Percentiles rank a stretch among this genome's conserved stretches.
phyloP scores from a whole-genome alignment of 441 rosid genomes.

The Populus hybrid region DNA sequence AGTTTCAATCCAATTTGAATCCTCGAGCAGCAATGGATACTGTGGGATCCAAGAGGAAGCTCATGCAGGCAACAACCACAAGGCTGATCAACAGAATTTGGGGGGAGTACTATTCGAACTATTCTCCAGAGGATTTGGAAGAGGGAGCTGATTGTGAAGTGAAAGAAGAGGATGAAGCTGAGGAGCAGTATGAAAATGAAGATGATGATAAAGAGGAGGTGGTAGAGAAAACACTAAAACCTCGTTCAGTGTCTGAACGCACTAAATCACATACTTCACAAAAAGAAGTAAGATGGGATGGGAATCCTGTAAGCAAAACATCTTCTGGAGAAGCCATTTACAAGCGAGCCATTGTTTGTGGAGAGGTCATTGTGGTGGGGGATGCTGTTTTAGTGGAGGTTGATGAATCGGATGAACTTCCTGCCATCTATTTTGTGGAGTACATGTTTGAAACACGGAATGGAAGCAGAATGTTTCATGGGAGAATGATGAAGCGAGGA shows the following conservation, averaged over 20 bases:
- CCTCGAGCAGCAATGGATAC: slow-evolving; percentile 64
- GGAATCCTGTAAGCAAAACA: slow-evolving; percentile 44
- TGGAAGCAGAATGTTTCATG: slow-evolving; percentile 68
- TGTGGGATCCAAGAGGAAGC: slow-evolving; percentile 56
- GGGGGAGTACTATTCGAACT: slow-evolving; percentile 78
- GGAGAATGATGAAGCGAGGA: slow-evolving; percentile 59
- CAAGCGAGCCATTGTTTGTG: slow-evolving; percentile 48
- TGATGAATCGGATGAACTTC: slow-evolving; percentile 41
- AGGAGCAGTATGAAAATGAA: too few species aligned
- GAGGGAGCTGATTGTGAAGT: slow-evolving; percentile 16
- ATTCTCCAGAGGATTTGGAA: slow-evolving; percentile 55
- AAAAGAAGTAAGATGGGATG: slow-evolving; percentile 56
- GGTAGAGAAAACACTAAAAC: slow-evolving; percentile 25
- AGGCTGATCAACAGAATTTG: slow-evolving; percentile 73
- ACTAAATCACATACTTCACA: slow-evolving; percentile 31
- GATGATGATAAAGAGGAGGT: slow-evolving; percentile 45
- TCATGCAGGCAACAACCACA: slow-evolving; percentile 85
- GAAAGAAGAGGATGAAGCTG: too few species aligned
- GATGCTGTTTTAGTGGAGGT: slow-evolving; percentile 44
- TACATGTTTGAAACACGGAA: slow-evolving; percentile 65
- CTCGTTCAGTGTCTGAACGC: slow-evolving; percentile 27
- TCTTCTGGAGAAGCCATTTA: slow-evolving; percentile 52
- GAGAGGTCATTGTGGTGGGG: slow-evolving; percentile 52
- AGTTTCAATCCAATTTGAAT: slow-evolving; percentile 51
- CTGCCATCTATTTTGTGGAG: slow-evolving; percentile 63